Percentiles rank a stretch among this genome's conserved stretches.
phyloP scores from a whole-genome alignment of 2,329 filamentous ascomycete species.

The Aureobasidium sp. region DNA sequence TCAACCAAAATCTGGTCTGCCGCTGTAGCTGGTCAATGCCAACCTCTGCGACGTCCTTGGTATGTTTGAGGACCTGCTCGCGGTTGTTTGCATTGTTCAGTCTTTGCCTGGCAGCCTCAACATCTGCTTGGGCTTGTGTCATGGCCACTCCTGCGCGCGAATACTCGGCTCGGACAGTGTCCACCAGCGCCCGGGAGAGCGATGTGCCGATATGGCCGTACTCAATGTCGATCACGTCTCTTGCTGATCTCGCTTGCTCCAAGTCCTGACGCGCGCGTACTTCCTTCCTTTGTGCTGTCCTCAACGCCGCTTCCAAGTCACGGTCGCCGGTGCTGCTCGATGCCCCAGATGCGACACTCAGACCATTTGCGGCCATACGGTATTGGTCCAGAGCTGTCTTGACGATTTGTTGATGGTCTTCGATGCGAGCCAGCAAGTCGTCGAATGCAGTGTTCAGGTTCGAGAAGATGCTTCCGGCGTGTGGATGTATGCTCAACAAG shows the following conservation, averaged over 20 bases:
- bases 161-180: conserved; percentile 1
- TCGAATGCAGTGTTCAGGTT: not conserved
- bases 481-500: conserved; percentile 1
- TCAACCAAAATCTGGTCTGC: conserved; percentile 5
- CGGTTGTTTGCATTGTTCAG: not conserved
- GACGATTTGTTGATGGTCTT: not conserved
- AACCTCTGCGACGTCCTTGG: not conserved
- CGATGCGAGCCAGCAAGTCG: not conserved
- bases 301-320: not conserved
- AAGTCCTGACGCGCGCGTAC: not conserved
- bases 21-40: not conserved
- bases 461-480: not conserved
- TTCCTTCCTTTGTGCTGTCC: not conserved
- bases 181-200: not conserved
- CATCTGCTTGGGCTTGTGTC: not conserved
- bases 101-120: not conserved
- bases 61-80: not conserved
- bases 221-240: not conserved
- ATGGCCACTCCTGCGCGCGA: not conserved
- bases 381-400: not conserved
- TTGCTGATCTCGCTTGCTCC: conserved; percentile 1
- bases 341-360: not conserved
- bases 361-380: not conserved
- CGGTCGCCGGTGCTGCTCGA: not conserved
- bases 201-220: conserved; percentile 1